These are phyloP conservation scores for Aspergillus hortae DNA, from an alignment of 2,329 filamentous ascomycete species.

Conservation along the genomic window DNA sequence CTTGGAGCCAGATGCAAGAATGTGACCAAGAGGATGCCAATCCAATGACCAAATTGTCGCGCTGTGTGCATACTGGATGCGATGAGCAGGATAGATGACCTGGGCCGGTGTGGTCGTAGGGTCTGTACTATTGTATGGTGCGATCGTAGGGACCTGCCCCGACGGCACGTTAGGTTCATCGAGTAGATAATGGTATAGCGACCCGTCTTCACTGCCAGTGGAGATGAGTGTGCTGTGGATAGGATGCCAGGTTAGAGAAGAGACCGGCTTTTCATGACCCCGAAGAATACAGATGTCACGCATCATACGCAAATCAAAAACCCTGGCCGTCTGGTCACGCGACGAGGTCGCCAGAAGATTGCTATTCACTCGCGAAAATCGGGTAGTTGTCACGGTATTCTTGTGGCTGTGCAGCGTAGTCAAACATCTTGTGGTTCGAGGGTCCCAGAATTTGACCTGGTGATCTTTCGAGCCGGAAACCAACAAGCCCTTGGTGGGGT, in stretches of 20 bases:
- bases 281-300: conserved; percentile 90
- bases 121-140: conserved; percentile 81
- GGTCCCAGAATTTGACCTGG: conserved; percentile 96
- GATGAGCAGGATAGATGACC: conserved; percentile 89
- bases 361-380: conserved; percentile 82
- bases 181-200: conserved; percentile 89
- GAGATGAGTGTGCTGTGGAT: conserved; percentile 84
- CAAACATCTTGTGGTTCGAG: conserved; percentile 81
- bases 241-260: conserved; percentile 89
- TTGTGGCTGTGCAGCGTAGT: conserved; percentile 96
- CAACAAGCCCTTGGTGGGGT: conserved; percentile 87
- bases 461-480: conserved; percentile 98
- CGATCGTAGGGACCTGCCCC: conserved; percentile 66
- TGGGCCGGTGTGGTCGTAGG: conserved; percentile 76
- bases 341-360: conserved; percentile 87
- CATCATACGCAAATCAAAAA: conserved; percentile 98
- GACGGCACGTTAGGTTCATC: conserved; percentile 86
- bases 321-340: conserved; percentile 83
- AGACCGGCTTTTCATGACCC: conserved; percentile 94
- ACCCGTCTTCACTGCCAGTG: conserved; percentile 85
- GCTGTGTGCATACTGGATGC: conserved; percentile 81
- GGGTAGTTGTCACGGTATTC: conserved; percentile 89
- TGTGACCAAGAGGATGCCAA: conserved; percentile 95
- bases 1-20: conserved; percentile 91
- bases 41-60: conserved; percentile 97